These are phyloP conservation scores for Canariomyces notabilis DNA, from an alignment of 2,329 filamentous ascomycete species.

Conservation along the genomic window DNA sequence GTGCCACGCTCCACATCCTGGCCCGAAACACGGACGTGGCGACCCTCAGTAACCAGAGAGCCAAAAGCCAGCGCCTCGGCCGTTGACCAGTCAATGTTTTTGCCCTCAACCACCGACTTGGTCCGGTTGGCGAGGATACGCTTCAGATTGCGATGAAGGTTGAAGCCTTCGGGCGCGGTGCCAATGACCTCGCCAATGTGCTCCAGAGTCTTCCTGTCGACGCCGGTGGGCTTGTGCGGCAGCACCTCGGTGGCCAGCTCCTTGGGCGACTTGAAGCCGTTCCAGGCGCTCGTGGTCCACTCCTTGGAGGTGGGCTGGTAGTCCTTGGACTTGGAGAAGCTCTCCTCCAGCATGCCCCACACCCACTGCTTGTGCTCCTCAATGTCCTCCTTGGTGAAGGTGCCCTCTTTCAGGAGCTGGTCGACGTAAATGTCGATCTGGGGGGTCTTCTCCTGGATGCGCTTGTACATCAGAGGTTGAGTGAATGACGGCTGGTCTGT, in stretches of 20 bases:
- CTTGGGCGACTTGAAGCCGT: constrained; percentile 98
- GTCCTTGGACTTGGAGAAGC: constrained; percentile 94
- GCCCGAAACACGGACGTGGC: constrained; percentile 95
- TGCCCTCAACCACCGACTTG: constrained; percentile 87
- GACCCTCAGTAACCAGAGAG: constrained; percentile 82
- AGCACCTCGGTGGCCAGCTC: constrained; percentile 92
- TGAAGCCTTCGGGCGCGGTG: constrained; percentile 75
- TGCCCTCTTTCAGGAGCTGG: constrained; percentile 85
- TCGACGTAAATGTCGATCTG: constrained; percentile 89
- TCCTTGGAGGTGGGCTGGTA: constrained; percentile 96
- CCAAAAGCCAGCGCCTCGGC: constrained; percentile 95
- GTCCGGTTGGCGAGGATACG: constrained; percentile 85
- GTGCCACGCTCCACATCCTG: constrained; percentile 99
- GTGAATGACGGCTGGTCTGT: constrained; percentile 99
- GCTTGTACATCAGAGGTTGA: constrained; percentile 99
- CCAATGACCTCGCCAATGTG: constrained; percentile 81
- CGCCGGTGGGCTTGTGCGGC: constrained; percentile 81
- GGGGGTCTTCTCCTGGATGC: constrained; percentile 76
- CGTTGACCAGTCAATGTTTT: constrained; percentile 96
- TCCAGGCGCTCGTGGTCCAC: constrained; percentile 98
- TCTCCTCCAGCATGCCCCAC: constrained; percentile 98
- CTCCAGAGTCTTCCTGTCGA: constrained; percentile 67
- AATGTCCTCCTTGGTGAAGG: constrained; percentile 94
- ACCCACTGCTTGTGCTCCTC: constrained; percentile 99
- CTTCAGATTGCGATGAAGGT: constrained; percentile 91